These are phyloP conservation scores for Curvularia sp. DNA, from an alignment of 2,329 filamentous ascomycete genomes.

Conservation along the genomic window DNA sequence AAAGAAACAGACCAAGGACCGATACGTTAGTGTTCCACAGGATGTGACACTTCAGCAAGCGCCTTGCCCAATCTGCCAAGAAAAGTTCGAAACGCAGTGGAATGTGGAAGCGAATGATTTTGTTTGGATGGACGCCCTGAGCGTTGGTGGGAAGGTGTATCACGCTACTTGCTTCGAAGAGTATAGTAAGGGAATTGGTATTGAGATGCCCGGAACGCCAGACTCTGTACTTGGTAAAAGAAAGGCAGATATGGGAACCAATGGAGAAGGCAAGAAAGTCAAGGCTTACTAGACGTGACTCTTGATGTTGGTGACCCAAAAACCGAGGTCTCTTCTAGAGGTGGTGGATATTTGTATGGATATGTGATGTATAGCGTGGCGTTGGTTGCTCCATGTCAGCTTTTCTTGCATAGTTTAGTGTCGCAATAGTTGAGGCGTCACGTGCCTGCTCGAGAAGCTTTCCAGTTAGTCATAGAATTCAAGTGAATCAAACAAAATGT, in stretches of 20 bases:
- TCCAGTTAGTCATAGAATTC: background rate
- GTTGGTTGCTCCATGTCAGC: slow-evolving; percentile 5
- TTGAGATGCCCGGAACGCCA: slow-evolving; percentile 45
- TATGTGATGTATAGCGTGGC: slow-evolving; percentile 27
- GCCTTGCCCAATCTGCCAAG: slow-evolving; percentile 92
- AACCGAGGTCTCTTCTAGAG: background rate
- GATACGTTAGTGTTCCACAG: slow-evolving; percentile 84
- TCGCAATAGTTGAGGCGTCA: background rate
- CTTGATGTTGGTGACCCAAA: background rate
- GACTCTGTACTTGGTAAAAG: slow-evolving; percentile 50
- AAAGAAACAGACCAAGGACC: slow-evolving; percentile 64
- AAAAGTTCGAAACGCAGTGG: slow-evolving; percentile 92
- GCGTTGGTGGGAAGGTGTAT: slow-evolving; percentile 80
- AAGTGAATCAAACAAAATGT: background rate
- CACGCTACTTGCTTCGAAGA: slow-evolving; percentile 91
- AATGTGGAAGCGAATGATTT: slow-evolving; percentile 93
- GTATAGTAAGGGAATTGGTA: slow-evolving; percentile 46
- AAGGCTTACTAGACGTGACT: slow-evolving; percentile 26
- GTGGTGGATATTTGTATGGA: background rate
- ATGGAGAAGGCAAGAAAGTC: slow-evolving; percentile 43
- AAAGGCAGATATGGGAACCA: slow-evolving; percentile 39
- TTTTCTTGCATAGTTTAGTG: background rate
- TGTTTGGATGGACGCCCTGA: slow-evolving; percentile 91
- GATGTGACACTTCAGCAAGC: slow-evolving; percentile 76
- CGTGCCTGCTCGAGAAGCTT: background rate